Conservation (phyloP, 352 stramenopile species). For the Phytophthora cryptogea region DNA sequence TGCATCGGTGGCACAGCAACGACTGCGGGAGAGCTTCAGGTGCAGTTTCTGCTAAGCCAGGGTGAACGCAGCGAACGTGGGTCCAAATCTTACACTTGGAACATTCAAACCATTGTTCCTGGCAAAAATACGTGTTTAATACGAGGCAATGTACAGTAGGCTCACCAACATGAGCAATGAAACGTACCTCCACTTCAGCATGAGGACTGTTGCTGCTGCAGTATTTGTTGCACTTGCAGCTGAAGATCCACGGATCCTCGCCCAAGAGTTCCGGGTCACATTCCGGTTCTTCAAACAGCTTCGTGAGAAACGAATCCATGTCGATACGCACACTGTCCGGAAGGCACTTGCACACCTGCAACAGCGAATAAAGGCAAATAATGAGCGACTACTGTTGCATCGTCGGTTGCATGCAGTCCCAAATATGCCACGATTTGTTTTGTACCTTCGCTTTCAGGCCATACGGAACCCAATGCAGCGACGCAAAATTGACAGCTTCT, state of each 20-base stretch:
- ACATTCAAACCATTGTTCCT: slow-evolving; percentile 87
- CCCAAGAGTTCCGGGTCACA: slow-evolving; percentile 43
- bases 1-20: slow-evolving; percentile 62
- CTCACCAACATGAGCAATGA: neutral
- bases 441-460: slow-evolving; percentile 78
- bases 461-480: slow-evolving; percentile 81
- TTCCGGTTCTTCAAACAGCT: slow-evolving; percentile 52
- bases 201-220: slow-evolving; percentile 59
- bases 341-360: slow-evolving; percentile 81
- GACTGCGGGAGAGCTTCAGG: slow-evolving; percentile 51
- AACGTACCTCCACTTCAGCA: slow-evolving; percentile 56
- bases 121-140: slow-evolving; percentile 6
- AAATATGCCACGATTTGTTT: neutral
- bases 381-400: neutral
- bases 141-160: slow-evolving; percentile 7
- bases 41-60: slow-evolving; percentile 37
- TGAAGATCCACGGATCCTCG: slow-evolving; percentile 76
- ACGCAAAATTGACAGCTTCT: slow-evolving; percentile 91
- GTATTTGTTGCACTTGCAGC: slow-evolving; percentile 69
- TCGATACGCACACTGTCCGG: slow-evolving; percentile 86
- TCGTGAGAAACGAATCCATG: slow-evolving; percentile 83
- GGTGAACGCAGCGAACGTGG: slow-evolving; percentile 72
- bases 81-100: slow-evolving; percentile 79
- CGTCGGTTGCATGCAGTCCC: neutral
- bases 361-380: neutral